phyloP scores from a whole-genome alignment of 2,329 filamentous ascomycete genomes.

The Rhynchosporium agropyri region DNA sequence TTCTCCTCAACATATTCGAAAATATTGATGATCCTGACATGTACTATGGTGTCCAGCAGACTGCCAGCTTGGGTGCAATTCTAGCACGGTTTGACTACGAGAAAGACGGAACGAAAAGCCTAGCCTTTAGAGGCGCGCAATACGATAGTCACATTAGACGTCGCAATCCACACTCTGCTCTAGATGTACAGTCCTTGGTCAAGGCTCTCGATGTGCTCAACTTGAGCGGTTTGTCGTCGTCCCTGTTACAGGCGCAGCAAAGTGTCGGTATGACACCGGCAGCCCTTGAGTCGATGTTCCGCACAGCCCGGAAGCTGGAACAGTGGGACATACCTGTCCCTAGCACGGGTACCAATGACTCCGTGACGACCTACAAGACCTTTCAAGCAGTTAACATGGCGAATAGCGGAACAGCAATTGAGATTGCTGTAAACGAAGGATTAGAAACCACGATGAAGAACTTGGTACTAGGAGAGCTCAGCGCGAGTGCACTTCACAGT shows the following conservation, averaged over 20 bases:
- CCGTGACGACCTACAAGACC: conserved; percentile 74
- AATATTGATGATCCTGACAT: conserved; percentile 95
- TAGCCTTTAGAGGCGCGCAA: conserved; percentile 88
- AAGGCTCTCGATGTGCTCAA: conserved; percentile 79
- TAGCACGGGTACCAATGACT: conserved; percentile 59
- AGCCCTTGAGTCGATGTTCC: conserved; percentile 72
- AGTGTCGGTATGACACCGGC: conserved; percentile 58
- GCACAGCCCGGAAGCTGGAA: conserved; percentile 79
- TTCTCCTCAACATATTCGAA: conserved; percentile 82
- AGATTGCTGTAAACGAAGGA: conserved; percentile 63
- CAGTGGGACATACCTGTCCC: conserved; percentile 90
- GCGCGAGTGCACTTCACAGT: conserved; percentile 55
- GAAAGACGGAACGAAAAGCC: conserved; percentile 79
- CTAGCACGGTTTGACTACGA: conserved; percentile 87
- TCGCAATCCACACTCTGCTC: conserved; percentile 54
- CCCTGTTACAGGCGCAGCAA: conserved; percentile 70
- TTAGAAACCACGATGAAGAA: conserved; percentile 62
- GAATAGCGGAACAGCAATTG: conserved; percentile 56
- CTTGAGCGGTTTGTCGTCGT: conserved; percentile 82
- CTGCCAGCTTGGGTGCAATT: conserved; percentile 74
- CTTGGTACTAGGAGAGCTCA: conserved; percentile 53
- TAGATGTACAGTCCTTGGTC: conserved; percentile 71
- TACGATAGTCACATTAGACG: conserved; percentile 82
- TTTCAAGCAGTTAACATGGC: conserved; percentile 79
- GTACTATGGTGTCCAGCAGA: conserved; percentile 88